Evolutionary conservation across 2,329 filamentous ascomycete species (phyloP).

Genomic region (Pseudogymnoascus sp.): DNA sequence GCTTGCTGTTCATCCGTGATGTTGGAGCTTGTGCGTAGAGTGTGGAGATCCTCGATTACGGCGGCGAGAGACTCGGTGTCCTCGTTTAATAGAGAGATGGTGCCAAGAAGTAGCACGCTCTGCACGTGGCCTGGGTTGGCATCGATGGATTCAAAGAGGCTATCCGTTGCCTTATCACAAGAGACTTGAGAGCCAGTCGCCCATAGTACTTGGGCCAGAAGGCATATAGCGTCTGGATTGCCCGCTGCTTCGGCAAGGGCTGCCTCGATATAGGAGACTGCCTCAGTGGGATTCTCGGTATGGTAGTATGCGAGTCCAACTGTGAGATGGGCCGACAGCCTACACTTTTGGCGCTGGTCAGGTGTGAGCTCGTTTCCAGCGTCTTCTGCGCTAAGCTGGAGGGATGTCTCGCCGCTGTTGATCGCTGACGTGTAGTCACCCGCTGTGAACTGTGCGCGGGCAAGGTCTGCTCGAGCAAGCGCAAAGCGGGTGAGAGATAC

Average conservation of each 20-base stretch:
- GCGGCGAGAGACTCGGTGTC: slow-evolving; percentile 76
- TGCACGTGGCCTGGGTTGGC: slow-evolving; percentile 67
- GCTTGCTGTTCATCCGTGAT: slow-evolving; percentile 58
- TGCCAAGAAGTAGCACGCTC: slow-evolving; percentile 73
- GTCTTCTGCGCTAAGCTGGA: slow-evolving; percentile 71
- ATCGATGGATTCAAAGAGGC: slow-evolving; percentile 76
- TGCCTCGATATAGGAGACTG: slow-evolving; percentile 72
- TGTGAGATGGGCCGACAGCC: slow-evolving; percentile 79
- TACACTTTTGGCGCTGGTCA: slow-evolving; percentile 61
- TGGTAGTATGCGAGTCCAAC: slow-evolving; percentile 79
- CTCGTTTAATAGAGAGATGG: slow-evolving; percentile 73
- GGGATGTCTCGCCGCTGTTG: slow-evolving; percentile 72
- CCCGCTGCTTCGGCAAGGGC: slow-evolving; percentile 70
- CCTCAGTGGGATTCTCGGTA: slow-evolving; percentile 55
- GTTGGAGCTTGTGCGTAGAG: slow-evolving; percentile 60
- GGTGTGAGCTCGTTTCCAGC: slow-evolving; percentile 58
- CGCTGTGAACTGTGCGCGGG: slow-evolving; percentile 71
- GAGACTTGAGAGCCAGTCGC: slow-evolving; percentile 73
- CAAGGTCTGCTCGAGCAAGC: slow-evolving; percentile 78
- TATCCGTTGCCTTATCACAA: slow-evolving; percentile 66
- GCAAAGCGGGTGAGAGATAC: slow-evolving; percentile 70
- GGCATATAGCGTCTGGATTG: slow-evolving; percentile 77
- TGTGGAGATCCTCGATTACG: slow-evolving; percentile 69
- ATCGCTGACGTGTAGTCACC: slow-evolving; percentile 61
- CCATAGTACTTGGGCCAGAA: slow-evolving; percentile 90